A percentile compares a stretch with the other conserved stretches of the same genome.
Evolutionary conservation across 1,284 basidiomycete species (phyloP).

Genomic region (Lentinula novae-zelandiae): DNA sequence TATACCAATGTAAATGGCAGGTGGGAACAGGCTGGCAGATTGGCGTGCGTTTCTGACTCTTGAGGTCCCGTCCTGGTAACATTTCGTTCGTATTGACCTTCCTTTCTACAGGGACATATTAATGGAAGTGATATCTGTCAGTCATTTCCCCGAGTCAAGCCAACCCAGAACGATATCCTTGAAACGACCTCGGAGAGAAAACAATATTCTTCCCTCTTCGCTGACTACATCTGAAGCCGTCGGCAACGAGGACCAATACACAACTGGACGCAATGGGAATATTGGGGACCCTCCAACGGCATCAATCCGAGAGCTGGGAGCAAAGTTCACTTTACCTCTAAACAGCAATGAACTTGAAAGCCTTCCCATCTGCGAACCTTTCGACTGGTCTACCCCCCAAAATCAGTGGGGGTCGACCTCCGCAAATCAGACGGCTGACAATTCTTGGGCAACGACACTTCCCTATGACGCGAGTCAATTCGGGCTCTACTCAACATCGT

Average conservation of each 20-base stretch:
- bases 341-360: conserved; percentile 6
- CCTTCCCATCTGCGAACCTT: conserved; percentile 1
- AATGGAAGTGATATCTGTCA: not conserved
- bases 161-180: not conserved
- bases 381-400: not conserved
- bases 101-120: conserved; percentile 1
- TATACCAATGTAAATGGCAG: not conserved
- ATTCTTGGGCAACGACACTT: not conserved
- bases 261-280: not conserved
- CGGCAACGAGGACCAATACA: not conserved
- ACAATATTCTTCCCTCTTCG: not conserved
- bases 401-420: not conserved
- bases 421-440: not conserved
- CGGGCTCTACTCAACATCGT: not conserved
- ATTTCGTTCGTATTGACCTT: not conserved
- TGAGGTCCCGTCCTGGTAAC: not conserved
- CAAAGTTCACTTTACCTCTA: not conserved
- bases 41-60: not conserved
- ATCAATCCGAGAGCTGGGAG: too few species aligned
- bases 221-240: not conserved
- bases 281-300: not conserved
- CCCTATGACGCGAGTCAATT: too few species aligned
- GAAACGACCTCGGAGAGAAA: not conserved
- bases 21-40: conserved; percentile 2
- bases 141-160: not conserved